Evolutionary conservation across 2,329 filamentous ascomycete species (phyloP), one percentile per base, ranked within the genome.

Genomic region (Remersonia thermophila): DNA sequence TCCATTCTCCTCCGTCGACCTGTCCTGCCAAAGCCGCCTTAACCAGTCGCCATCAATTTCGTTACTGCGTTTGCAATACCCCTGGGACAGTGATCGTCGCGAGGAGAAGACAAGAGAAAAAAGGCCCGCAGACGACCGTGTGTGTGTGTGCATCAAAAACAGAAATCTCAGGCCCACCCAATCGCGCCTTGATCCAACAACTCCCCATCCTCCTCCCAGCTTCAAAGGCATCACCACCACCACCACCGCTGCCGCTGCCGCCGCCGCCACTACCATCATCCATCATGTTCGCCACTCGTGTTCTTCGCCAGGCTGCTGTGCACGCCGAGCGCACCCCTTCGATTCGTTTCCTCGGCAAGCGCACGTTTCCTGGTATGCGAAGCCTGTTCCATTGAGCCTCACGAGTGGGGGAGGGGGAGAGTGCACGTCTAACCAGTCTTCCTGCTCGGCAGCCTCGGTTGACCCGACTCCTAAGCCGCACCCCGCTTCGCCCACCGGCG

Each of bases 391-490:
- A n/a, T n/a, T n/a, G n/a, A n/a, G n/a, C n/a, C n/a, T n/a, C n/a
- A n/a, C n/a, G n/a, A n/a, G n/a, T n/a, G n/a, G n/a, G n/a, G n/a
- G n/a, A n/a, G n/a, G n/a, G n/a, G n/a, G n/a, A n/a, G n/a, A n/a
- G n/a, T n/a, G n/a, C n/a, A n/a, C 38, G 28, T 23, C 40, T 44
- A 18, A 38, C 26, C n/a, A 32, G 17, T n/a, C n/a, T n/a, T n/a
- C 29, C 33, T 13, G 30, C 27, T 33, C 30, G 12, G 11, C 60
- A 85, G 81, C 77, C 50, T 61, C 66, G 40, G 53, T 85, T 53
- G 81, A 86, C 66, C 80, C 85, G 67, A 67, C 76, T 31, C 80
- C 80, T 43, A 70, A 76, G 48, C 71, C 74, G 49, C 82, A 86
- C 65, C 82, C 82, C 27, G 80, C 77, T 41, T 77, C 80, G 18